Percentiles rank a stretch among this genome's conserved stretches.
phyloP scores from a whole-genome alignment of 306 rosid species.

The Rosa chinensis region DNA sequence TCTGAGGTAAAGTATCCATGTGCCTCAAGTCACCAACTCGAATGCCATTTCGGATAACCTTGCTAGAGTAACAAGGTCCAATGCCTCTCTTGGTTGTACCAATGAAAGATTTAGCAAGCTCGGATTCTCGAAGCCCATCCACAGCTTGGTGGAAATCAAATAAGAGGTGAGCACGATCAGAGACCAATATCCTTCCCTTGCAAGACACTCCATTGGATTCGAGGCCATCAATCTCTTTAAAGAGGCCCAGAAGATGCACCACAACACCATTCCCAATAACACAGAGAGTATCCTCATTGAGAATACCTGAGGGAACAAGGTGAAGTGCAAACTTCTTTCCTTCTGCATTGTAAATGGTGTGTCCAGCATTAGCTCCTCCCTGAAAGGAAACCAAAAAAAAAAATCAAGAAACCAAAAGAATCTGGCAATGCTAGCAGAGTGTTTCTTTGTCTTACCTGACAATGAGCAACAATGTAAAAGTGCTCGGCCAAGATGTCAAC shows the following conservation, averaged over 20 bases:
- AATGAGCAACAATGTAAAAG: constrained; percentile 91
- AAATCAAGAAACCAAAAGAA: background rate
- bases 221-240: constrained; percentile 79
- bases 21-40: constrained; percentile 85
- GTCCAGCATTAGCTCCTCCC: constrained; percentile 99
- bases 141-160: constrained; percentile 93
- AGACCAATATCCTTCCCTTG: constrained; percentile 82
- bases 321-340: constrained; percentile 98
- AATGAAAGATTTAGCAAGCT: constrained; percentile 87
- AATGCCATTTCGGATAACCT: constrained; percentile 84
- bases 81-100: constrained; percentile 99
- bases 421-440: background rate
- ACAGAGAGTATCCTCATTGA: constrained; percentile 83
- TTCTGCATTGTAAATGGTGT: constrained; percentile 90
- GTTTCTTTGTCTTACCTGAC: constrained; percentile 56
- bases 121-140: constrained; percentile 91
- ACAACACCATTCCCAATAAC: constrained; percentile 97
- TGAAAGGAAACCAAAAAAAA: constrained; percentile 20
- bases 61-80: constrained; percentile 94
- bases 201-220: constrained; percentile 83
- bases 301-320: constrained; percentile 93
- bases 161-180: constrained; percentile 89
- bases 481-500: constrained; percentile 88
- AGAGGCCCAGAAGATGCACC: constrained; percentile 83
- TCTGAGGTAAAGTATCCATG: constrained; percentile 87